Percentiles rank a stretch among this genome's conserved stretches.
These are phyloP conservation scores for Pulveroboletus sp. DNA, from an alignment of 768 basidiomycete species.

Conservation along the genomic window DNA sequence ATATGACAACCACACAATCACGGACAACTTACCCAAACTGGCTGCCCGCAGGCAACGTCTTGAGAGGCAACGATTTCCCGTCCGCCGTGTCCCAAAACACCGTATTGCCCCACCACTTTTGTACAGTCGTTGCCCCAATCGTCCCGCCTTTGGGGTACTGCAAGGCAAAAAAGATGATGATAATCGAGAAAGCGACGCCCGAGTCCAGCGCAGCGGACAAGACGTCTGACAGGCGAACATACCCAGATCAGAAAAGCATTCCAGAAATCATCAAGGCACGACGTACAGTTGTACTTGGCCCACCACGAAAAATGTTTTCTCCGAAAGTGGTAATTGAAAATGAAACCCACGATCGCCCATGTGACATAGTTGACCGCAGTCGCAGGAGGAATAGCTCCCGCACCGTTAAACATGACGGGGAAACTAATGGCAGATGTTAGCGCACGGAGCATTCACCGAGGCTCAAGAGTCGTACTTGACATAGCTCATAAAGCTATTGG, in stretches of 20 bases:
- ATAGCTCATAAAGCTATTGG: slow-evolving; percentile 60
- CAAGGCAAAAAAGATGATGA: slow-evolving; percentile 59
- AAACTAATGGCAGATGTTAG: slow-evolving; percentile 31
- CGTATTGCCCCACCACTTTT: slow-evolving; percentile 71
- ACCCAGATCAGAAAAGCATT: not conserved
- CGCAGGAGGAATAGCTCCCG: slow-evolving; percentile 64
- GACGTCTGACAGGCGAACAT: slow-evolving; percentile 40
- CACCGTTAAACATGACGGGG: slow-evolving; percentile 56
- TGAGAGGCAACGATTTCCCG: slow-evolving; percentile 9
- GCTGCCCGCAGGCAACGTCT: no score
- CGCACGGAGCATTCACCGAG: no score
- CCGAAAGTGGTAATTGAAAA: slow-evolving; percentile 66
- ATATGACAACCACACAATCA: no score
- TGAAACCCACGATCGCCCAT: slow-evolving; percentile 64
- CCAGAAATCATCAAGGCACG: no score
- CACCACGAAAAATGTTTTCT: slow-evolving; percentile 67
- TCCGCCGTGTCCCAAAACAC: slow-evolving; percentile 28
- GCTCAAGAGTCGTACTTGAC: slow-evolving; percentile 50
- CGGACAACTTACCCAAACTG: no score
- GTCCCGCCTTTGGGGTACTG: slow-evolving; percentile 61
- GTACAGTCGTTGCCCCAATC: slow-evolving; percentile 54
- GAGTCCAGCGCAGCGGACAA: slow-evolving; percentile 71
- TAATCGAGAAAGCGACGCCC: slow-evolving; percentile 58
- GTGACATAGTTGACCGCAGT: slow-evolving; percentile 63
- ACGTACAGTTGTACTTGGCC: slow-evolving; percentile 49